Conservation (phyloP, 2,329 filamentous ascomycete genomes). For the Coleophoma eucalyptorum region DNA sequence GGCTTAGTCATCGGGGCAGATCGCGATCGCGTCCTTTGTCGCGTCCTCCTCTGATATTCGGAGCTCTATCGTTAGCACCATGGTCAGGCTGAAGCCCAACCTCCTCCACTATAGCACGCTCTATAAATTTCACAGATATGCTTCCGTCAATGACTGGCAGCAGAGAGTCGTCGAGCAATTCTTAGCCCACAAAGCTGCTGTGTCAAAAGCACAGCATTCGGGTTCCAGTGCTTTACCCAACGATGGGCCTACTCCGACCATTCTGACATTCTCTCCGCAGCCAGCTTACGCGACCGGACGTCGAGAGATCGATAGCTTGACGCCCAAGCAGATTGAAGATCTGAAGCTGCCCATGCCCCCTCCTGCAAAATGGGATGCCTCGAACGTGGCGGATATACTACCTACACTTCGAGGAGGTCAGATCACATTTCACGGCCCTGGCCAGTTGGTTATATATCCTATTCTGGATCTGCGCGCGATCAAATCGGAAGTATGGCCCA, state of each 20-base stretch:
- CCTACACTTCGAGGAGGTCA: conserved; percentile 70
- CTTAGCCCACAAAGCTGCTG: conserved; percentile 51
- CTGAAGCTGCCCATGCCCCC: conserved; percentile 26
- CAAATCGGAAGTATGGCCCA: conserved; percentile 1
- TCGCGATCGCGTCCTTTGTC: too few species aligned
- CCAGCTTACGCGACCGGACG: conserved; percentile 90
- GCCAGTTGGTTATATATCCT: conserved; percentile 90
- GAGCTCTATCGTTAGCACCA: too few species aligned
- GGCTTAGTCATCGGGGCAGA: too few species aligned
- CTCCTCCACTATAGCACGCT: neutral
- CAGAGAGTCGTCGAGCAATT: conserved; percentile 50
- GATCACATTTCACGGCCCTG: conserved; percentile 92
- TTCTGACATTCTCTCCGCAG: conserved; percentile 78
- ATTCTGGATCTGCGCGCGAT: conserved; percentile 68
- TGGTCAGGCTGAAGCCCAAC: neutral
- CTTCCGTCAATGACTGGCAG: conserved; percentile 51
- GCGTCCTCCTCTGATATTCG: too few species aligned
- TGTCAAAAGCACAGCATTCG: conserved; percentile 23
- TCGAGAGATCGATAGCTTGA: conserved; percentile 58
- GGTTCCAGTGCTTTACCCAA: conserved; percentile 16
- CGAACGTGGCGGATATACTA: conserved; percentile 21
- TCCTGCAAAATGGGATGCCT: neutral
- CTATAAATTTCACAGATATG: neutral
- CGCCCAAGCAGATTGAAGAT: conserved; percentile 37
- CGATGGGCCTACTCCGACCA: conserved; percentile 54